Base-by-base conservation (phyloP, 805 yeast species). In the Ascoidea rubescens region DNA sequence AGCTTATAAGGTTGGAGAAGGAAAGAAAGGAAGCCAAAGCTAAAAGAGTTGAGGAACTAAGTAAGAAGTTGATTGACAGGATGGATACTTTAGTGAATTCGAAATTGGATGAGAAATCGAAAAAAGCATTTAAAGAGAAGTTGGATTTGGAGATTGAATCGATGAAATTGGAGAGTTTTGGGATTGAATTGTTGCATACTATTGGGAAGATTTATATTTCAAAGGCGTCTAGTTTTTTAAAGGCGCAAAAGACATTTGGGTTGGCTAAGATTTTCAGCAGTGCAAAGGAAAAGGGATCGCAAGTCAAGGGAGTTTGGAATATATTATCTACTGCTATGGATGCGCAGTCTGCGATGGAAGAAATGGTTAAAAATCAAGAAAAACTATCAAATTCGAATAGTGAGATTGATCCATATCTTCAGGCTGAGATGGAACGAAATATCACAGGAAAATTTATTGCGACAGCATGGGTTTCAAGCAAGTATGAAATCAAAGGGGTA, bases 391-490 rank as follows among this genome's bases (percentile, higher is more conserved):
- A 73, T 32, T 79, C 71, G 1, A 78, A 76, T 30, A 74, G 70
- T 51, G 69, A 70, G 47, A 65, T 73, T 69, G 78, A 72, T 47
- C 78, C 79, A 5, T 84, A 77, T 52, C 76, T 78, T 59, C 77
- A 79, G 56, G 88, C 82, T 1, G 93, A 88, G 62, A 78, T 85
- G 68, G 96, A 91, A 62, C 77, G 88, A 50, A 70, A 78, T 53
- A 76, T 91, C 56, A 81, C 88, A 52, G 98, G 99, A 30, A 93
- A 91, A 65, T 78, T 93, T 28, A 73, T 93, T 50, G 91, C 93
- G 5, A 89, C 96, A 1, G 95, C 96, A 17, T 93, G 99, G 99
- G 86, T 87, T 28, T 87, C 95, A 45, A 87, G 96, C 21, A 82
- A 85, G 59, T 83, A 80, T 67, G 99, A 93, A 69, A 81, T 90